Percentiles rank a stretch among this genome's conserved stretches.
Conservation (phyloP, 148 eudicot genomes). For the Vaccinium myrtillus region DNA sequence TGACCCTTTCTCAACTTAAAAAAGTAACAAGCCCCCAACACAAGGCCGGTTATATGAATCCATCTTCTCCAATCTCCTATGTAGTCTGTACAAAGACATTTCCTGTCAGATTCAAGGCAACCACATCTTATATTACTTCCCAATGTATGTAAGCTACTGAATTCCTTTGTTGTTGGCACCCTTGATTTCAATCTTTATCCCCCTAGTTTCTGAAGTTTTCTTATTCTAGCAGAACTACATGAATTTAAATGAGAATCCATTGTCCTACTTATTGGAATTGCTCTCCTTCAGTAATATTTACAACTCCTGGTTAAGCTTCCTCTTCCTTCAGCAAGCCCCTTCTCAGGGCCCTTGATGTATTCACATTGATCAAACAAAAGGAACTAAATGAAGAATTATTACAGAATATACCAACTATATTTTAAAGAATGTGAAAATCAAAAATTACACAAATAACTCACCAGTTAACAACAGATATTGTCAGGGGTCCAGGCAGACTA, state of each 20-base stretch:
- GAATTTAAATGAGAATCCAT: not conserved
- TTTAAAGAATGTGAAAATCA: not conserved
- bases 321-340: not conserved
- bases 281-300: not conserved
- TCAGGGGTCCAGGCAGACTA: conserved; percentile 69
- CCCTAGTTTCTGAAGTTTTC: not conserved
- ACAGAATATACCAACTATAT: conserved; percentile 17
- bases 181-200: not conserved
- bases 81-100: not conserved
- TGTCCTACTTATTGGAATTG: not conserved
- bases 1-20: not conserved
- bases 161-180: not conserved
- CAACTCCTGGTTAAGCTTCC: not conserved
- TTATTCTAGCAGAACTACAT: not conserved
- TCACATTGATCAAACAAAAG: not conserved
- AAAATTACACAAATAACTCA: conserved; percentile 37
- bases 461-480: conserved; percentile 80
- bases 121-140: not conserved
- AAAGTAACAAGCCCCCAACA: not conserved
- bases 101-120: not conserved
- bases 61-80: not conserved
- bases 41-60: not conserved
- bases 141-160: not conserved
- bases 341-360: not conserved
- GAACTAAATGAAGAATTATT: not conserved